These are phyloP conservation scores for Flaveria brownii DNA, from an alignment of 129 eudicot species.

Conservation along the genomic window DNA sequence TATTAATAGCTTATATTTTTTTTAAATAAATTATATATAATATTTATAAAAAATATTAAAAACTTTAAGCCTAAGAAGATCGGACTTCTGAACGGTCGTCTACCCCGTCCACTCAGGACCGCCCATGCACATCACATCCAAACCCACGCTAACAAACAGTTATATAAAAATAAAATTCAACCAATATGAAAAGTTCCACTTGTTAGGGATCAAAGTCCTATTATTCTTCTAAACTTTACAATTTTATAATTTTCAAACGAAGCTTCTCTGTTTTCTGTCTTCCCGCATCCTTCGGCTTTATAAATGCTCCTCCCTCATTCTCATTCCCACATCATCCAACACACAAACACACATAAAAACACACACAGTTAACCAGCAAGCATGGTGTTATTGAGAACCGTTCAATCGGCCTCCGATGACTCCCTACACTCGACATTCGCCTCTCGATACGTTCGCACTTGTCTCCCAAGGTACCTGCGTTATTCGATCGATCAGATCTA, in stretches of 20 bases:
- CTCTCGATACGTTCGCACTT: slow-evolving; percentile 66
- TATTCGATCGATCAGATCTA: slow-evolving; percentile 8
- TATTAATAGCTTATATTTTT: too few relatives aligned
- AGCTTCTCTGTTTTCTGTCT: neutral
- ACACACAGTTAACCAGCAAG: slow-evolving; percentile 26
- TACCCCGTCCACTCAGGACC: too few relatives aligned
- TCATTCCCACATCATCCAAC: slow-evolving; percentile 21
- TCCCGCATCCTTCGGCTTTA: slow-evolving; percentile 6
- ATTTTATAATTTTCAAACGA: slow-evolving; percentile 2
- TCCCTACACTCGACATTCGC: slow-evolving; percentile 84
- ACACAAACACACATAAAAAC: neutral
- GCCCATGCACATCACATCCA: too few relatives aligned
- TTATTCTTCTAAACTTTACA: neutral
- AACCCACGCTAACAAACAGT: too few relatives aligned
- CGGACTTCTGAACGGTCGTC: too few relatives aligned
- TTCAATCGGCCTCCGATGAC: slow-evolving; percentile 44
- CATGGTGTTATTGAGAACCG: slow-evolving; percentile 69
- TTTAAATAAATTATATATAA: too few relatives aligned
- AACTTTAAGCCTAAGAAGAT: too few relatives aligned
- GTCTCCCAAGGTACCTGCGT: slow-evolving; percentile 62
- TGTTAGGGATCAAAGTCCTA: slow-evolving; percentile 7
- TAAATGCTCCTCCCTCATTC: slow-evolving; percentile 23
- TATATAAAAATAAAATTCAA: neutral
- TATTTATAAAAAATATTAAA: too few relatives aligned
- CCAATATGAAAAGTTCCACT: neutral